phyloP scores from a whole-genome alignment of 2,329 filamentous ascomycete species.

The Teratosphaeriaceae sp. region DNA sequence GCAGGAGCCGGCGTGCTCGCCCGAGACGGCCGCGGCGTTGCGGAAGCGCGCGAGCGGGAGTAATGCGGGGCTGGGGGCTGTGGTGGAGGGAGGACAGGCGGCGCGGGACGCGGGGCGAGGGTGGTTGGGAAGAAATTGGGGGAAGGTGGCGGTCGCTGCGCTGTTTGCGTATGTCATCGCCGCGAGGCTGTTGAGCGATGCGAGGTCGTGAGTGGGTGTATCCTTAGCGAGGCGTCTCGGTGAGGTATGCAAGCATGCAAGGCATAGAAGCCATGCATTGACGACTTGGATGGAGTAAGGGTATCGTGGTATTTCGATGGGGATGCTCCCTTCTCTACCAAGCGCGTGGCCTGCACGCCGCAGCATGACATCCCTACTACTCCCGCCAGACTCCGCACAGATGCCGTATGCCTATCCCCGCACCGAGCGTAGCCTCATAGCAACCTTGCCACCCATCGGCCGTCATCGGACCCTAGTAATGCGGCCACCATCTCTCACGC shows the following conservation, averaged over 20 bases:
- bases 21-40: slow-evolving; percentile 55
- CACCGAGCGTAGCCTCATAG: too few relatives aligned
- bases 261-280: too few relatives aligned
- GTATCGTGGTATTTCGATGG: too few relatives aligned
- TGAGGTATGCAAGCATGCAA: too few relatives aligned
- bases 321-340: too few relatives aligned
- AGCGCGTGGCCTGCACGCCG: too few relatives aligned
- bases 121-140: slow-evolving; percentile 75
- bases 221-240: slow-evolving; percentile 20
- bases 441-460: too few relatives aligned
- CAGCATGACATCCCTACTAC: too few relatives aligned
- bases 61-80: slow-evolving; percentile 48
- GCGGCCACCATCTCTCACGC: neutral
- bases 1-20: slow-evolving; percentile 52
- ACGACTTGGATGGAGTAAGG: too few relatives aligned
- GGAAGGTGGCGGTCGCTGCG: slow-evolving; percentile 61
- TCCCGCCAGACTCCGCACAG: slow-evolving; percentile 2
- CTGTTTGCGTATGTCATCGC: slow-evolving; percentile 80
- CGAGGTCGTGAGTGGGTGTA: slow-evolving; percentile 1
- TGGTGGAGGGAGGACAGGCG: slow-evolving; percentile 74
- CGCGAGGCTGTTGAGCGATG: slow-evolving; percentile 55
- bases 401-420: neutral
- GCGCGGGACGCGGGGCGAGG: slow-evolving; percentile 70
- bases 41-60: slow-evolving; percentile 57
- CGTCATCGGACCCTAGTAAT: neutral